These are phyloP conservation scores for Paragyromitra xinjiangensis DNA, from an alignment of 495 filamentous ascomycete species.

Conservation along the genomic window DNA sequence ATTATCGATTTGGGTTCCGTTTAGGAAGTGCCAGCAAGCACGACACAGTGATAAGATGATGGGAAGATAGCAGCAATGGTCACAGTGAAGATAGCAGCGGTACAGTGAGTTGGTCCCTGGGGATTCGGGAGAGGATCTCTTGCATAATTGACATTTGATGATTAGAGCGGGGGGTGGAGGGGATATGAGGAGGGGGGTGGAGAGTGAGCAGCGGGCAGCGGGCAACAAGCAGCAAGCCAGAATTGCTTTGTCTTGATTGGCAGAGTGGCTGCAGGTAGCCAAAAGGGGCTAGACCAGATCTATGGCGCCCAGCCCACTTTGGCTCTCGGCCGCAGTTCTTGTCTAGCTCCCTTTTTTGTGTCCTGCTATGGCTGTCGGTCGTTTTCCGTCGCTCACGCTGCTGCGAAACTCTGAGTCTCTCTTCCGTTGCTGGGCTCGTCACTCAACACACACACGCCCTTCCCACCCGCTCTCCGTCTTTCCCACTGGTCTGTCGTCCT, in stretches of 20 bases:
- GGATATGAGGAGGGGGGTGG: conserved; percentile 6
- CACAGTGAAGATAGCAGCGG: conserved; percentile 15
- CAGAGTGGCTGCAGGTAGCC: conserved; percentile 48
- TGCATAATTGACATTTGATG: conserved; percentile 50
- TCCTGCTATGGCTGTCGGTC: conserved; percentile 51
- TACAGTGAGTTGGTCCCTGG: conserved; percentile 23
- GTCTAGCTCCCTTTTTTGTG: conserved; percentile 53
- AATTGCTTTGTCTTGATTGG: conserved; percentile 49
- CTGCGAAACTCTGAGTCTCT: conserved; percentile 46
- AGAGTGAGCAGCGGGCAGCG: conserved; percentile 30
- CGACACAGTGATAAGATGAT: conserved; percentile 39
- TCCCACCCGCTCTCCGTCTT: conserved; percentile 45
- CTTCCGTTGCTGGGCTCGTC: conserved; percentile 51
- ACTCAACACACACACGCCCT: conserved; percentile 54
- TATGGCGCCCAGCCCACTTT: conserved; percentile 54
- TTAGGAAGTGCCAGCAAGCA: conserved; percentile 30
- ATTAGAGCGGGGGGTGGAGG: conserved; percentile 17
- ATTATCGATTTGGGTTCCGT: conserved; percentile 39
- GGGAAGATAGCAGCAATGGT: conserved; percentile 24
- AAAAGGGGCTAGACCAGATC: conserved; percentile 39
- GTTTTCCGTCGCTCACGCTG: conserved; percentile 48
- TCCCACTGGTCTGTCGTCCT: conserved; percentile 49
- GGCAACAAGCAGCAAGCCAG: conserved; percentile 34
- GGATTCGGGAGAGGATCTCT: conserved; percentile 30
- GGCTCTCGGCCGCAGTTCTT: conserved; percentile 54